phyloP scores from a whole-genome alignment of 148 eudicot species.

The Cornus florida region DNA sequence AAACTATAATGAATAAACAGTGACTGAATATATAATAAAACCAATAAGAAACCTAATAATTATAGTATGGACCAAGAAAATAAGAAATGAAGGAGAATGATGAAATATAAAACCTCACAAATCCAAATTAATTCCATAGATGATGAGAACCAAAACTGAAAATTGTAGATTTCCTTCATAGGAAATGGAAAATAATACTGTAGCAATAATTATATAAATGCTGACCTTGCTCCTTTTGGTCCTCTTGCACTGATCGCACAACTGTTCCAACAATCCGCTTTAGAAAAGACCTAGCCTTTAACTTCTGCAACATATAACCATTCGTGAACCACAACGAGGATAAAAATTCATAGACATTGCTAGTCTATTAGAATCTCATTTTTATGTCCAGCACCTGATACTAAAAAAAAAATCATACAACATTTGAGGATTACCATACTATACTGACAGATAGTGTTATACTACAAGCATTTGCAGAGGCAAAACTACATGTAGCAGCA shows the following conservation, averaged over 20 bases:
- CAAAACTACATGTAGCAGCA: not conserved
- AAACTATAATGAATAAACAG: not conserved
- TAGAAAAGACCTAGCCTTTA: conserved; percentile 75
- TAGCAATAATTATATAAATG: conserved; percentile 9
- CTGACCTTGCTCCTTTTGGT: conserved; percentile 94
- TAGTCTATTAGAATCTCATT: not conserved
- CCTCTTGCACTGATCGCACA: conserved; percentile 96
- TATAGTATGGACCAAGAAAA: not conserved
- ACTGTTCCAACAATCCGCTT: conserved; percentile 94
- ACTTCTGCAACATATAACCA: conserved; percentile 51
- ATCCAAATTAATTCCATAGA: not conserved
- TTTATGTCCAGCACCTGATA: not conserved
- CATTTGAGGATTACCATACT: not conserved
- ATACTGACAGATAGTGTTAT: not conserved
- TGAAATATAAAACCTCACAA: not conserved
- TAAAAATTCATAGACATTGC: not conserved
- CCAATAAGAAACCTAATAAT: not conserved
- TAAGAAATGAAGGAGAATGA: not conserved
- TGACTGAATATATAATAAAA: not conserved
- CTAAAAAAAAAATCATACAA: not conserved
- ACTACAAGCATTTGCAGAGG: not conserved
- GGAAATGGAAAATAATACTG: conserved; percentile 2
- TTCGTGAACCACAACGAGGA: conserved; percentile 3
- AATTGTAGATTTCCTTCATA: conserved; percentile 6
- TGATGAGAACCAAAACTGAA: conserved; percentile 5